These are phyloP conservation scores for Stephania japonica DNA, from an alignment of 164 flowering plant genomes.

Conservation along the genomic window DNA sequence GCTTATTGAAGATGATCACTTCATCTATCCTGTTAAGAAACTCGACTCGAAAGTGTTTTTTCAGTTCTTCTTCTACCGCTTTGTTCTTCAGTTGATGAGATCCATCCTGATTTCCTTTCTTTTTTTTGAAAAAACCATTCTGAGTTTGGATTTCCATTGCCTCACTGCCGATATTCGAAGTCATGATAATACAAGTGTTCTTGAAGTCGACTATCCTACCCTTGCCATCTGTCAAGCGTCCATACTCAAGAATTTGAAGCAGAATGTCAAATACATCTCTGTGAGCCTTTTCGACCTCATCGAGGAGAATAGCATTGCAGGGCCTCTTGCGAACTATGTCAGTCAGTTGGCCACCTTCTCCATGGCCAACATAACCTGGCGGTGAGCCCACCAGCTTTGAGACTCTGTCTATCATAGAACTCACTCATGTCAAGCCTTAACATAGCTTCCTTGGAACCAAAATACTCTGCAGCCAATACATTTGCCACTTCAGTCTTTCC, in stretches of 20 bases:
- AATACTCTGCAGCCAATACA: slow-evolving; percentile 23
- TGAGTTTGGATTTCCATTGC: slow-evolving; percentile 26
- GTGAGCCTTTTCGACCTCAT: slow-evolving; percentile 30
- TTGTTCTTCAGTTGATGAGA: slow-evolving; percentile 16
- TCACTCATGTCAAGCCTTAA: slow-evolving; percentile 27
- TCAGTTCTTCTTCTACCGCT: slow-evolving; percentile 27
- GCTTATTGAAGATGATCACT: slow-evolving; percentile 33
- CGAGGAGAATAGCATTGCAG: slow-evolving; percentile 18
- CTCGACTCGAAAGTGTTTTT: slow-evolving; percentile 31
- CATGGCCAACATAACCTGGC: slow-evolving; percentile 30
- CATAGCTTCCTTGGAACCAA: slow-evolving; percentile 23
- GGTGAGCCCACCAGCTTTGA: slow-evolving; percentile 26
- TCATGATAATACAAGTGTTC: slow-evolving; percentile 22
- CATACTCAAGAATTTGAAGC: slow-evolving; percentile 29
- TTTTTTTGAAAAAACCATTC: no score
- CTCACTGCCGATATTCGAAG: slow-evolving; percentile 24
- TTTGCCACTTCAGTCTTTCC: slow-evolving; percentile 26
- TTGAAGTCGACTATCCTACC: slow-evolving; percentile 21
- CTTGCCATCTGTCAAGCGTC: slow-evolving; percentile 21
- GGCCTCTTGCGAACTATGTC: slow-evolving; percentile 16
- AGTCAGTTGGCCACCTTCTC: no score
- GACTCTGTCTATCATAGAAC: slow-evolving; percentile 18
- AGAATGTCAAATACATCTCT: slow-evolving; percentile 18
- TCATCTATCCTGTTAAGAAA: slow-evolving; percentile 44
- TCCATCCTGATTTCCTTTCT: no score